A percentile compares a stretch with the other conserved stretches of the same genome.
Conservation (phyloP, 345 rosid species). For the Lumnitzera littorea region DNA sequence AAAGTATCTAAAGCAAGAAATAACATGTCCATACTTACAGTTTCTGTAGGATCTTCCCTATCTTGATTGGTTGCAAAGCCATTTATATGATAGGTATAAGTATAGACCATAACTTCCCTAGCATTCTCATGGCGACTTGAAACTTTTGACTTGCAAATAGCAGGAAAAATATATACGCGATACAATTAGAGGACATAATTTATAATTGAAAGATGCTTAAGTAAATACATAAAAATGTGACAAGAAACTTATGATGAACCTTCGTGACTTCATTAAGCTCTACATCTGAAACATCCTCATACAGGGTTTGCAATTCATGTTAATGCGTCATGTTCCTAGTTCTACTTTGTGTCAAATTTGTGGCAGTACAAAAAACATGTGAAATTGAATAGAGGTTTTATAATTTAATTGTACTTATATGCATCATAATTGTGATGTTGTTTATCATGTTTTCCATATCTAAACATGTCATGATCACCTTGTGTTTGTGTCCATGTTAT, state of each 20-base stretch:
- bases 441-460: too few species aligned
- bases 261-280: constrained; percentile 24
- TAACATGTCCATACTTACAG: constrained; percentile 21
- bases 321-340: too few species aligned
- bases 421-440: too few species aligned
- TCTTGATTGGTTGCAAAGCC: constrained; percentile 46
- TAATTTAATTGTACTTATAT: too few species aligned
- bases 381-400: too few species aligned
- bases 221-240: constrained; percentile 45
- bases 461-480: too few species aligned
- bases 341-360: too few species aligned
- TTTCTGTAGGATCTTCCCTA: constrained; percentile 35
- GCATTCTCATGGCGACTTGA: constrained; percentile 30
- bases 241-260: constrained; percentile 49
- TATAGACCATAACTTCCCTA: constrained; percentile 32
- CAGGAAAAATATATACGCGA: neutral
- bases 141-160: too few species aligned
- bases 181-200: neutral
- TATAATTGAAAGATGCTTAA: neutral
- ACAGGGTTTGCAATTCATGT: too few species aligned
- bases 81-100: constrained; percentile 39
- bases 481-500: too few species aligned
- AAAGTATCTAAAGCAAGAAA: neutral
- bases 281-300: constrained; percentile 17
- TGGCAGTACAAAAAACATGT: too few species aligned